Evolutionary conservation across 208 protist genomes (phyloP), one percentile per base, ranked within the genome.

Genomic region (Acanthamoeba healyi): DNA sequence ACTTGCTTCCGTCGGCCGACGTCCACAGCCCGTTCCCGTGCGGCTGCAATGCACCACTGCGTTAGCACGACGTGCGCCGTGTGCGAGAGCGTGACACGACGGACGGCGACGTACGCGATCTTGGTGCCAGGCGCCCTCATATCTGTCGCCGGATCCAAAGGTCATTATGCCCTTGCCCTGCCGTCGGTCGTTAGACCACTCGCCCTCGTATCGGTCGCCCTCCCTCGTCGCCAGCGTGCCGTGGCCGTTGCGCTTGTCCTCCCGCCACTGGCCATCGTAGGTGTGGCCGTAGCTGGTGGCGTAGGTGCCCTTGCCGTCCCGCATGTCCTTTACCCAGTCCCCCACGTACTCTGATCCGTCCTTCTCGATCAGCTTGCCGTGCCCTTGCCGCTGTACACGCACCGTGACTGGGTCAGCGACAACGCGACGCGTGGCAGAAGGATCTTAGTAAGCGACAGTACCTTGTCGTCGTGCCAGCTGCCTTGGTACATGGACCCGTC

Each of bases 181-280:
- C 42, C 46, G 19, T n/a, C 49, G 40, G 24, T 42, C 79, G 26
- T 54, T 61, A 3, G 58, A 9, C 79, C 79, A 87, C 44, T 87
- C 79, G 22, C 79, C 79, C 26, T 87, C 79, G 49, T 87, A 87
- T 17, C 17, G 6, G 79, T 87, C 40, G 46, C 79, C 79, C 44
- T 54, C 79, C 34, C 32, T 87, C 46, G 44, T 87, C 26, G n/a
- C 32, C 79, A 87, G 38, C 15, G n/a, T 34, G 6, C 79, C 79
- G 49, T 87, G 79, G 19, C 79, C 79, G 29, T 87, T 87, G 19
- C 46, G 36, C 79, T 87, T 87, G 79, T 87, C 79, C 46, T 87
- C 79, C 29, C 32, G 7, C 79, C 79, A 87, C 4, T 24, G 34
- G 46, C 79, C 79, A 22, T 87, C 79, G 34, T 87, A 87, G 24